These are phyloP conservation scores for Micractinium conductrix DNA, from an alignment of 139 green algal genomes.

Conservation along the genomic window DNA sequence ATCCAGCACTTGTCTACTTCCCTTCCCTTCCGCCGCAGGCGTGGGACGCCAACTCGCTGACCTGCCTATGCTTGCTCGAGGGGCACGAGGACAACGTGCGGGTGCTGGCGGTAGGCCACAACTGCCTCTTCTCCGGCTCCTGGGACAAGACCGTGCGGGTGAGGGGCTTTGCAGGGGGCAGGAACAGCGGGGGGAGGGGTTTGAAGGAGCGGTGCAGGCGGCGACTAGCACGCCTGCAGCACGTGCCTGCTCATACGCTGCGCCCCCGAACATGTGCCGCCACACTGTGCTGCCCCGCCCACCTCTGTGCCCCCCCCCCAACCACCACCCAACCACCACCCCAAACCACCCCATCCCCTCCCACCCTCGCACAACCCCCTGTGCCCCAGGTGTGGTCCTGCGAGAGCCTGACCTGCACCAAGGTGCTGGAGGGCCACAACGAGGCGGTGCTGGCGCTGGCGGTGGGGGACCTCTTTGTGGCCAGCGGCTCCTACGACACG, in stretches of 20 bases:
- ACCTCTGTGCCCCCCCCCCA: background rate
- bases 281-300: background rate
- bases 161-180: conserved; percentile 45
- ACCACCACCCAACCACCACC: too few relatives aligned
- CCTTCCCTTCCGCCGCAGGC: too few relatives aligned
- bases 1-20: too few relatives aligned
- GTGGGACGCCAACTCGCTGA: conserved; percentile 82
- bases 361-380: too few relatives aligned
- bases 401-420: conserved; percentile 20
- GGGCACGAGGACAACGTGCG: conserved; percentile 96
- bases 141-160: conserved; percentile 96
- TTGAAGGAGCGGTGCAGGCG: too few relatives aligned
- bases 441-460: conserved; percentile 94
- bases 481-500: conserved; percentile 86
- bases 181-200: background rate
- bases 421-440: conserved; percentile 85
- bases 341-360: too few relatives aligned
- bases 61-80: conserved; percentile 83
- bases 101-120: conserved; percentile 80
- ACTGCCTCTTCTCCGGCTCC: conserved; percentile 85
- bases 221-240: too few relatives aligned
- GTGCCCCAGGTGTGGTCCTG: conserved; percentile 27
- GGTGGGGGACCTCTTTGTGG: conserved; percentile 71
- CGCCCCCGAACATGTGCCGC: too few relatives aligned
- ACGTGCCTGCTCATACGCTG: background rate